Percentiles rank a stretch among this genome's conserved stretches.
Evolutionary conservation across 345 rosid species (phyloP).

Genomic region (Balakata baccata): DNA sequence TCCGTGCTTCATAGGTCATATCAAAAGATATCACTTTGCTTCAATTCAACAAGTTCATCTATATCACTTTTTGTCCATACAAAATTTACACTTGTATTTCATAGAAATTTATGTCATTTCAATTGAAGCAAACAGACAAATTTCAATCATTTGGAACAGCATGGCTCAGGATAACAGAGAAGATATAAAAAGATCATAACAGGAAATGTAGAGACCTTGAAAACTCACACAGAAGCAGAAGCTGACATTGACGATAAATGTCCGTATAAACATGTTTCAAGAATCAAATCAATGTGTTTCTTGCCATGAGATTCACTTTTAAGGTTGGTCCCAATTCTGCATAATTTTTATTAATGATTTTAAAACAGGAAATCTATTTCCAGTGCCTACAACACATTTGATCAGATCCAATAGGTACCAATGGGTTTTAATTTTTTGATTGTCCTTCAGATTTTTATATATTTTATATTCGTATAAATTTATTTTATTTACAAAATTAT

Average conservation of each 20-base stretch:
- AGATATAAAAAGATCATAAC: not conserved
- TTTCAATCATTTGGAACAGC: not conserved
- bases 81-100: too few relatives aligned
- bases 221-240: not conserved
- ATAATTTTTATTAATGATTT: too few relatives aligned
- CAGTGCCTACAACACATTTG: not conserved
- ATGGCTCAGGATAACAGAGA: not conserved
- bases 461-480: too few relatives aligned
- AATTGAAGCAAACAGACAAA: not conserved
- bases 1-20: too few relatives aligned
- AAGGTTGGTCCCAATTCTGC: not conserved
- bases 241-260: not conserved
- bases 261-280: not conserved
- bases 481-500: too few relatives aligned
- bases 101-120: not conserved
- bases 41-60: not conserved
- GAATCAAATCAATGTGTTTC: not conserved
- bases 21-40: not conserved
- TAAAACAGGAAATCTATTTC: too few relatives aligned
- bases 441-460: too few relatives aligned
- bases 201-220: not conserved
- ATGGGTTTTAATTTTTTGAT: too few relatives aligned
- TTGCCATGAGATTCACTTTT: constrained; percentile 1
- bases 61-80: not conserved
- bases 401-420: too few relatives aligned